Conservation (phyloP, 345 rosid species). For the Arabis hirsuta region DNA sequence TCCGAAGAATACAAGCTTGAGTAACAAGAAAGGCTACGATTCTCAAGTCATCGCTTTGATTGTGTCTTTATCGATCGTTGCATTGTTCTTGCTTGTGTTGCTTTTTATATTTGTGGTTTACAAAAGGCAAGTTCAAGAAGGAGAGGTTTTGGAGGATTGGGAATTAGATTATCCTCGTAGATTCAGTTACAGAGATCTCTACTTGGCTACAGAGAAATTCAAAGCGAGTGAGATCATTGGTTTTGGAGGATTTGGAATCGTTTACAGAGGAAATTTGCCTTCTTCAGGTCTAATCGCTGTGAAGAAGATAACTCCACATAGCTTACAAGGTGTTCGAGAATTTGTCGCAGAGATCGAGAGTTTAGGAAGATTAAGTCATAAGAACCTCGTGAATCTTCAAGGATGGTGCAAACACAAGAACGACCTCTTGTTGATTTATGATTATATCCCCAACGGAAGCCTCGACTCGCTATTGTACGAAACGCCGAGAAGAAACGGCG, state of each 20-base stretch:
- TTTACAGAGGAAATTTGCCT: conserved; percentile 33
- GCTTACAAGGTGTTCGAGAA: conserved; percentile 60
- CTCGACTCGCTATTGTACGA: conserved; percentile 29
- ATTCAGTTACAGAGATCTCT: conserved; percentile 40
- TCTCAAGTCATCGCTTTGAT: conserved; percentile 36
- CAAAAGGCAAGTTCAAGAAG: conserved; percentile 29
- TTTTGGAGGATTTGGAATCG: conserved; percentile 38
- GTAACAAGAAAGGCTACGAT: conserved; percentile 38
- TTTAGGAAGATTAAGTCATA: conserved; percentile 60
- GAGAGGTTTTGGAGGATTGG: conserved; percentile 41
- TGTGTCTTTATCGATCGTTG: conserved; percentile 34
- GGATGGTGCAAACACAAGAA: conserved; percentile 66
- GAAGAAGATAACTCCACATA: conserved; percentile 43
- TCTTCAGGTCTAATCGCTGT: conserved; percentile 35
- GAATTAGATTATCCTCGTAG: conserved; percentile 43
- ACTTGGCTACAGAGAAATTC: conserved; percentile 33
- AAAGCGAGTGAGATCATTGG: conserved; percentile 42
- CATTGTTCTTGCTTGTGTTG: conserved; percentile 25
- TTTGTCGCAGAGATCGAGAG: conserved; percentile 65
- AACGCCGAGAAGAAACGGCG: conserved; percentile 18
- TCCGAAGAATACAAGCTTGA: conserved; percentile 29
- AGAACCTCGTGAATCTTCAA: conserved; percentile 64
- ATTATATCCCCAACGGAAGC: conserved; percentile 44
- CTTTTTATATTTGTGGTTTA: conserved; percentile 26
- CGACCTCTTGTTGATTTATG: conserved; percentile 59